phyloP scores from a whole-genome alignment of 352 stramenopile genomes.

The Phytophthora hibernalis region DNA sequence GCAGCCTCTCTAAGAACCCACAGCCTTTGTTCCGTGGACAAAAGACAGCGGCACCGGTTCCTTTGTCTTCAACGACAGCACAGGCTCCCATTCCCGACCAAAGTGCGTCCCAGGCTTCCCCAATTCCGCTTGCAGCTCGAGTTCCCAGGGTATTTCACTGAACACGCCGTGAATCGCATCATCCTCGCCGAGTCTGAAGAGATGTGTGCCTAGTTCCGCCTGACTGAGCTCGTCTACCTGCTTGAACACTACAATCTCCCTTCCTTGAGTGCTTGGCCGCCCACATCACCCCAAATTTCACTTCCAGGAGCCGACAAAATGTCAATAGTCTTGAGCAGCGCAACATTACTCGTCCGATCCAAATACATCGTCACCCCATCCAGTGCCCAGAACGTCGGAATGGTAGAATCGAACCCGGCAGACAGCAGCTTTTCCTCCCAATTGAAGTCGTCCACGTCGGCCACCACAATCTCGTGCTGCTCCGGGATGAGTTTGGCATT shows the following conservation, averaged over 20 bases:
- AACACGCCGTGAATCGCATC: slow-evolving; percentile 52
- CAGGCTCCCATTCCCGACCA: slow-evolving; percentile 42
- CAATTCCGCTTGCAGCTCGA: slow-evolving; percentile 39
- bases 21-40: slow-evolving; percentile 16
- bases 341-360: slow-evolving; percentile 35
- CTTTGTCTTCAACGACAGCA: slow-evolving; percentile 18
- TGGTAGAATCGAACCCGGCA: slow-evolving; percentile 38
- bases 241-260: slow-evolving; percentile 19
- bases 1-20: neutral
- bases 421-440: slow-evolving; percentile 47
- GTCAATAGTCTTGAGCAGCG: slow-evolving; percentile 53
- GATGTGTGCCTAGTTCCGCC: slow-evolving; percentile 26
- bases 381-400: slow-evolving; percentile 55
- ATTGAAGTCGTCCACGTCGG: slow-evolving; percentile 48
- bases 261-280: slow-evolving; percentile 24
- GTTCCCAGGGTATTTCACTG: slow-evolving; percentile 36
- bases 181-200: slow-evolving; percentile 51
- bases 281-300: slow-evolving; percentile 57
- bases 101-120: slow-evolving; percentile 38
- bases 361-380: slow-evolving; percentile 58
- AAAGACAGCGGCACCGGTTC: slow-evolving; percentile 22
- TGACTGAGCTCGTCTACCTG: slow-evolving; percentile 33
- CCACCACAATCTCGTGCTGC: slow-evolving; percentile 44
- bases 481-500: slow-evolving; percentile 38
- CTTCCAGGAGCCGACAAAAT: slow-evolving; percentile 46